Evolutionary conservation across 1,139 yeast genomes (phyloP).

Genomic region (Geotrichum restrictum): DNA sequence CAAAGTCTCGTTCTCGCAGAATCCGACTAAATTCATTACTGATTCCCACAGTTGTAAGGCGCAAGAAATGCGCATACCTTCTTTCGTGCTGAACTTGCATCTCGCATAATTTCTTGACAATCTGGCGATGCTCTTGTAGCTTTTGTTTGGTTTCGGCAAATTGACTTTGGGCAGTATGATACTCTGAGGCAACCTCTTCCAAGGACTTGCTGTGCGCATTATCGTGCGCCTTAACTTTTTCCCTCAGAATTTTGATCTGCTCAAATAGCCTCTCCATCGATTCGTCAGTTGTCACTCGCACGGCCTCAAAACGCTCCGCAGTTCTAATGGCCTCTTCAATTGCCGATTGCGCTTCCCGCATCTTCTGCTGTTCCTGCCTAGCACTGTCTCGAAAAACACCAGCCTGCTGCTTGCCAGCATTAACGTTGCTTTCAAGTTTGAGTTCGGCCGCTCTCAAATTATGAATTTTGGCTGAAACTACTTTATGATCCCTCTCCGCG

Average conservation of each 20-base stretch:
- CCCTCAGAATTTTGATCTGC: slow-evolving; percentile 7
- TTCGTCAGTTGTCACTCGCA: slow-evolving; percentile 13
- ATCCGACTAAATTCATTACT: slow-evolving; percentile 27
- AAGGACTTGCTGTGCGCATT: not conserved
- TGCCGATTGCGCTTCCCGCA: not conserved
- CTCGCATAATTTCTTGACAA: slow-evolving; percentile 30
- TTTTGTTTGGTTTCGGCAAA: slow-evolving; percentile 39
- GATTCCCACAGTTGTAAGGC: slow-evolving; percentile 19
- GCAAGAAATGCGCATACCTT: slow-evolving; percentile 24
- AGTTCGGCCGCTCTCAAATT: not conserved
- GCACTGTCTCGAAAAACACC: not conserved
- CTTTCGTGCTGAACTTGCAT: slow-evolving; percentile 30
- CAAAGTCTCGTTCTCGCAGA: slow-evolving; percentile 56
- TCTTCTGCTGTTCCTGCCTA: not conserved
- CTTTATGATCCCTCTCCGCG: not conserved
- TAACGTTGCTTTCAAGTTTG: not conserved
- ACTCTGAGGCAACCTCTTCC: slow-evolving; percentile 7
- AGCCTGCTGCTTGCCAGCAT: no score
- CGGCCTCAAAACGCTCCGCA: not conserved
- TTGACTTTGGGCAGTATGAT: not conserved
- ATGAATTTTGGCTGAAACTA: not conserved
- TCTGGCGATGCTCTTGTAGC: slow-evolving; percentile 40
- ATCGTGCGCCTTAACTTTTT: not conserved
- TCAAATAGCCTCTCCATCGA: slow-evolving; percentile 4
- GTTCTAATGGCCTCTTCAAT: not conserved